Conservation (phyloP, 306 rosid species). For the Gleditsia sinensis region DNA sequence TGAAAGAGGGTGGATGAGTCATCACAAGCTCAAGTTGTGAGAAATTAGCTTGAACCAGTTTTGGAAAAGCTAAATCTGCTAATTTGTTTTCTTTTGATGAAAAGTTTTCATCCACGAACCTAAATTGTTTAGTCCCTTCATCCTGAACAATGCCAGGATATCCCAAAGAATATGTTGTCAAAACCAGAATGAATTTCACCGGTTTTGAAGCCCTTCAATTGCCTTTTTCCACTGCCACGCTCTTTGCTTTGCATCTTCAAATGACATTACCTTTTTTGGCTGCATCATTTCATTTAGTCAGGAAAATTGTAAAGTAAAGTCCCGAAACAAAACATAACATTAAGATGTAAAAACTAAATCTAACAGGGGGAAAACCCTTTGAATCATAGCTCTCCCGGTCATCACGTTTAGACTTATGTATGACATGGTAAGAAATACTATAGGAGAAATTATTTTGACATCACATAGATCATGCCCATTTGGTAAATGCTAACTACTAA, state of each 20-base stretch:
- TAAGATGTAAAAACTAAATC: neutral
- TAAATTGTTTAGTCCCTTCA: constrained; percentile 42
- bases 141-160: constrained; percentile 47
- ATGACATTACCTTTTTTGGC: constrained; percentile 89
- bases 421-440: neutral
- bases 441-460: neutral
- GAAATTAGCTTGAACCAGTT: constrained; percentile 42
- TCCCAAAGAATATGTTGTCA: constrained; percentile 48
- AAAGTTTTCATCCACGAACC: constrained; percentile 42
- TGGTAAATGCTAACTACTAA: neutral
- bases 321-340: neutral
- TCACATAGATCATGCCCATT: neutral
- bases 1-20: constrained; percentile 41
- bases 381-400: neutral
- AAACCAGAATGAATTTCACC: constrained; percentile 57
- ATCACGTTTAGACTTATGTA: neutral
- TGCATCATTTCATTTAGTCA: constrained; percentile 48
- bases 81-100: constrained; percentile 46
- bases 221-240: constrained; percentile 98
- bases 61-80: constrained; percentile 44
- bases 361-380: neutral
- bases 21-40: constrained; percentile 35
- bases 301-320: constrained; percentile 23
- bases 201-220: constrained; percentile 94
- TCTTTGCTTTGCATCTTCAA: constrained; percentile 94